These are phyloP conservation scores for Cladophialophora chaetospira DNA, from an alignment of 2,329 filamentous ascomycete genomes.

Conservation along the genomic window DNA sequence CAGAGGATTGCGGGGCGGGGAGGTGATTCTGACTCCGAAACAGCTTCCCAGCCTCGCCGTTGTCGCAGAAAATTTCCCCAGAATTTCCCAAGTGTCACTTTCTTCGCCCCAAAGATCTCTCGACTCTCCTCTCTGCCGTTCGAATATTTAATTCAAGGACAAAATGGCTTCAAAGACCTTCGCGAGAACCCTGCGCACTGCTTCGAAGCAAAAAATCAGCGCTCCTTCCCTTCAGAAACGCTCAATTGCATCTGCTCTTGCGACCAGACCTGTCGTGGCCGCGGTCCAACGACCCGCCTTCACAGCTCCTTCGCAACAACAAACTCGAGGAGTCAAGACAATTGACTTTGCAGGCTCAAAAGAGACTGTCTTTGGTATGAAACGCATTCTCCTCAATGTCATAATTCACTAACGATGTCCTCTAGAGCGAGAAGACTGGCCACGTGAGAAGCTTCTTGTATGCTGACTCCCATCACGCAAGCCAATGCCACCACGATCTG, in stretches of 20 bases:
- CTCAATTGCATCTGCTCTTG: constrained; percentile 61
- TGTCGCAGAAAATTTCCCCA: constrained; percentile 25
- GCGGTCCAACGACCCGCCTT: constrained; percentile 47
- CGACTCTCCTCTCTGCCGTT: constrained; percentile 10
- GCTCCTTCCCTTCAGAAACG: constrained; percentile 55
- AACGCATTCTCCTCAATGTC: constrained; percentile 38
- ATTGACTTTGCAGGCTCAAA: constrained; percentile 97
- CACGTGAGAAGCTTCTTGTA: constrained; percentile 94
- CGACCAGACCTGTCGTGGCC: constrained; percentile 54
- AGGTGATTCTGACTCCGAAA: background rate
- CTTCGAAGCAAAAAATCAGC: constrained; percentile 57
- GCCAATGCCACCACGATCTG: constrained; percentile 11
- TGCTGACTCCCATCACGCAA: constrained; percentile 45
- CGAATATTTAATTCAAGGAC: background rate
- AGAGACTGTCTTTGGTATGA: constrained; percentile 85
- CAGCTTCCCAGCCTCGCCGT: constrained; percentile 3
- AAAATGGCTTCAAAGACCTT: constrained; percentile 53
- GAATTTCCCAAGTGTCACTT: constrained; percentile 11
- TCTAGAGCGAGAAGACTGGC: constrained; percentile 96
- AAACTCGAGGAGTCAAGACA: constrained; percentile 88
- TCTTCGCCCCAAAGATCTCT: background rate
- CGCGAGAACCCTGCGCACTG: constrained; percentile 60
- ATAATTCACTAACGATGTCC: constrained; percentile 12
- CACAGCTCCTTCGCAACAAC: constrained; percentile 60
- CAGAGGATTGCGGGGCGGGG: constrained; percentile 11